Evolutionary conservation across 2,329 filamentous ascomycete genomes (phyloP).

Genomic region (Escovopsis sp.): DNA sequence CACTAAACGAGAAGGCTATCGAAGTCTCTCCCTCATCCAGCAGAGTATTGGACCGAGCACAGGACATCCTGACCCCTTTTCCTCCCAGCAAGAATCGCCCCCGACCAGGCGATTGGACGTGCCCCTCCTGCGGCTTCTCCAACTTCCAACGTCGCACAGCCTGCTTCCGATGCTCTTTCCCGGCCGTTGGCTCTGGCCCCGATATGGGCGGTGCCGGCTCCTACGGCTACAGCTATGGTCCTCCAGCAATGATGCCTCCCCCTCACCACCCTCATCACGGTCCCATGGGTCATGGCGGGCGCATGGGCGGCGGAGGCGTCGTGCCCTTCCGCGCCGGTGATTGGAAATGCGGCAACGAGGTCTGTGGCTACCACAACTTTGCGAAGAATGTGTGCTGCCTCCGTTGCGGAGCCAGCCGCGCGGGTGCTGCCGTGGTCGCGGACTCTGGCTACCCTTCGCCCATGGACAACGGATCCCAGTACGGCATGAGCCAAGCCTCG

Average conservation of each 20-base stretch:
- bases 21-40: conserved; percentile 97
- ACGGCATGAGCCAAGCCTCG: conserved; percentile 74
- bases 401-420: conserved; percentile 87
- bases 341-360: conserved; percentile 97
- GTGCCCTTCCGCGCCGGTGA: conserved; percentile 97
- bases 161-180: conserved; percentile 98
- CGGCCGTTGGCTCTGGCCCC: conserved; percentile 62
- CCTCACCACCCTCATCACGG: conserved; percentile 55
- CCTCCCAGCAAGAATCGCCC: conserved; percentile 97
- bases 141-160: conserved; percentile 98
- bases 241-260: conserved; percentile 67
- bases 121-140: conserved; percentile 94
- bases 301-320: conserved; percentile 65
- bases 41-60: conserved; percentile 85
- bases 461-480: conserved; percentile 74
- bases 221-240: conserved; percentile 45
- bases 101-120: conserved; percentile 96
- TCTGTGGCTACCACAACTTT: conserved; percentile 97
- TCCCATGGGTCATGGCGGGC: conserved; percentile 44
- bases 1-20: conserved; percentile 96
- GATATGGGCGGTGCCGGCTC: conserved; percentile 45
- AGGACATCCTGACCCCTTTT: conserved; percentile 92
- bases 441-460: conserved; percentile 84
- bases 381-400: conserved; percentile 98
- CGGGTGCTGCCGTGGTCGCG: conserved; percentile 83